phyloP scores from a whole-genome alignment of 1,284 basidiomycete genomes.

The Cutaneotrichosporon dermatis region DNA sequence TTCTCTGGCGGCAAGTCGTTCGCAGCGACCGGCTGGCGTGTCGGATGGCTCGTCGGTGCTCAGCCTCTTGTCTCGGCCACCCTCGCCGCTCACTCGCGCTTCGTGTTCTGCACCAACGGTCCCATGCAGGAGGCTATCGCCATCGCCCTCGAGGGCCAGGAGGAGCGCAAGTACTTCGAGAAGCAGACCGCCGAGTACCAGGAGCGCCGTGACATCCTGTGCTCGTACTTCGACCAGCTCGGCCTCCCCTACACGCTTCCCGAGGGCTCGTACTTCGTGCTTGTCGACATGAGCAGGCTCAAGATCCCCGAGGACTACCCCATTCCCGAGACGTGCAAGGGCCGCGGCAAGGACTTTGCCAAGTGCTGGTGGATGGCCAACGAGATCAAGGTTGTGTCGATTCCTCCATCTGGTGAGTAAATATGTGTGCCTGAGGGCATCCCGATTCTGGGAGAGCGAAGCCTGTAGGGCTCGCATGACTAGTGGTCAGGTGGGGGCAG shows the following conservation, averaged over 20 bases:
- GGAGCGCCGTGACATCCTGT: slow-evolving; percentile 70
- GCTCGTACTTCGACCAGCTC: slow-evolving; percentile 72
- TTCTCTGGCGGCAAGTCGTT: slow-evolving; percentile 87
- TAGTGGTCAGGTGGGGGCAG: too few species aligned
- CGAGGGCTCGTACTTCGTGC: slow-evolving; percentile 82
- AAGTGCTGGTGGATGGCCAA: slow-evolving; percentile 87
- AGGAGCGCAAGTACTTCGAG: slow-evolving; percentile 70
- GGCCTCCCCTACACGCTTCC: slow-evolving; percentile 84
- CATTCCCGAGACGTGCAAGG: slow-evolving; percentile 69
- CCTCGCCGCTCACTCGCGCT: slow-evolving; percentile 83
- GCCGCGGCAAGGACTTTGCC: slow-evolving; percentile 83
- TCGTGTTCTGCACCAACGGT: slow-evolving; percentile 91
- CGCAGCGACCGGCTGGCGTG: slow-evolving; percentile 94
- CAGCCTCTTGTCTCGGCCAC: slow-evolving; percentile 76
- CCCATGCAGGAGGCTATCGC: slow-evolving; percentile 89
- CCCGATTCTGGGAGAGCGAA: too few species aligned
- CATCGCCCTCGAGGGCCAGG: slow-evolving; percentile 72
- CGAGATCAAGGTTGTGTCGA: slow-evolving; percentile 82
- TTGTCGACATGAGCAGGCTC: slow-evolving; percentile 78
- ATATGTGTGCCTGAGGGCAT: too few species aligned
- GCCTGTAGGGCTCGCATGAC: too few species aligned
- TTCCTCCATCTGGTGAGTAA: slow-evolving; percentile 75
- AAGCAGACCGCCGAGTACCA: slow-evolving; percentile 73
- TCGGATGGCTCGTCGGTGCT: slow-evolving; percentile 90
- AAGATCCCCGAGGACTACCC: slow-evolving; percentile 78